A percentile compares a stretch with the other conserved stretches of the same genome.
phyloP scores from a whole-genome alignment of 495 filamentous ascomycete species.

The Penicillium mononematosum region DNA sequence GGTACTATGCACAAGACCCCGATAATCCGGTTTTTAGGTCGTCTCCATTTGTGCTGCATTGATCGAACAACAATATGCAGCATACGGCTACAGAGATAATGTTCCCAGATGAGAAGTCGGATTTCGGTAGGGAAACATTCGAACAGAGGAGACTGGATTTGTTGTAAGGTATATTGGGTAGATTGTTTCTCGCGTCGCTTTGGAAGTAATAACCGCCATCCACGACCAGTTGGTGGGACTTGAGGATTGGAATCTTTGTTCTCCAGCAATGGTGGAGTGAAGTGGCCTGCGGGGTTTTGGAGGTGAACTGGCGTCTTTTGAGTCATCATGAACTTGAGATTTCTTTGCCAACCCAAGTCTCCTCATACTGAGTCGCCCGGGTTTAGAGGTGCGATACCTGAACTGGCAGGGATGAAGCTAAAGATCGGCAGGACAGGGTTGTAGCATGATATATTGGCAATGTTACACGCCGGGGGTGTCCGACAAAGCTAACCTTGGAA shows the following conservation, averaged over 20 bases:
- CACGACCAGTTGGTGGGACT: not conserved
- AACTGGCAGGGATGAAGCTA: not conserved
- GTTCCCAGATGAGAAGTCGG: constrained; percentile 1
- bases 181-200: not conserved
- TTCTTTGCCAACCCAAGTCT: not conserved
- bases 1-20: not conserved
- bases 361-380: not conserved
- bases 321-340: not conserved
- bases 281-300: not conserved
- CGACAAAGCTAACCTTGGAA: not conserved
- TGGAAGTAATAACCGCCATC: not conserved
- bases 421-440: not conserved
- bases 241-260: not conserved
- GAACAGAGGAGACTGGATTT: constrained; percentile 1
- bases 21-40: not conserved
- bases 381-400: not conserved
- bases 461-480: not conserved
- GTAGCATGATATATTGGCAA: not conserved
- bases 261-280: not conserved
- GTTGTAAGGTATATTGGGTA: not conserved
- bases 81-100: constrained; percentile 1
- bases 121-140: not conserved
- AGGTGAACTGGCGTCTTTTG: not conserved
- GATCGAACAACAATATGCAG: not conserved
- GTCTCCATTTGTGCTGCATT: not conserved